Evolutionary conservation across 345 rosid genomes (phyloP).

Genomic region (Sisymbrium altissimum): DNA sequence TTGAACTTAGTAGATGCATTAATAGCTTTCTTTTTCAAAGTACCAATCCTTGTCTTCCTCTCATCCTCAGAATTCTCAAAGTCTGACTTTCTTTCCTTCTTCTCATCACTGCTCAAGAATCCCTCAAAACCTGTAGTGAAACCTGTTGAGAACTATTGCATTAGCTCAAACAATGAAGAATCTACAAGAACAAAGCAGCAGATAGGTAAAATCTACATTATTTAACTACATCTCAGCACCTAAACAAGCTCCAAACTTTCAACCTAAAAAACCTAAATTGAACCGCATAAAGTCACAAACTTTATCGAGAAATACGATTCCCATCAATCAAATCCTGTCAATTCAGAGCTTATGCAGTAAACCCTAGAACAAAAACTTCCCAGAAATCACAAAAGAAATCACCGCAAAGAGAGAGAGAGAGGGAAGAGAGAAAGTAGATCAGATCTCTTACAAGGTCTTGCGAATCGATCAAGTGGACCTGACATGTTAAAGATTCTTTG

Average conservation of each 20-base stretch:
- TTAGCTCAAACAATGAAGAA: slow-evolving; percentile 8
- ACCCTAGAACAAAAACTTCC: slow-evolving; percentile 28
- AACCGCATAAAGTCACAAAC: background rate
- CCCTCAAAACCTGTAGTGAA: slow-evolving; percentile 83
- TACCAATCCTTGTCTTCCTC: slow-evolving; percentile 88
- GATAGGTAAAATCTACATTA: no score
- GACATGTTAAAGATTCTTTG: slow-evolving; percentile 55
- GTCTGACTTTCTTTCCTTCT: slow-evolving; percentile 89
- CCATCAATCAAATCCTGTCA: background rate
- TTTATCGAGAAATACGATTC: background rate
- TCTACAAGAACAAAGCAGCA: background rate
- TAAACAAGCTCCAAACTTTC: background rate
- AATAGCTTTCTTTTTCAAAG: slow-evolving; percentile 88
- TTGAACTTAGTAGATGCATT: slow-evolving; percentile 83
- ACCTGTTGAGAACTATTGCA: slow-evolving; percentile 6
- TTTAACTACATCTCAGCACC: background rate
- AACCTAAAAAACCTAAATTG: background rate
- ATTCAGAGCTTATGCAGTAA: background rate
- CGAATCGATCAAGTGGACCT: slow-evolving; percentile 94
- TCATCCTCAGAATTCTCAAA: slow-evolving; percentile 99
- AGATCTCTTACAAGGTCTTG: slow-evolving; percentile 88
- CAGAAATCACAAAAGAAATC: background rate
- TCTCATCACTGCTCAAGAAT: slow-evolving; percentile 78
- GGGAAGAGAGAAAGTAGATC: background rate
- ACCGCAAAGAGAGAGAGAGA: no score